A percentile compares a stretch with the other conserved stretches of the same genome.
These are phyloP conservation scores for Musa balbisiana DNA, from an alignment of 202 grass and related monocot species.

Conservation along the genomic window DNA sequence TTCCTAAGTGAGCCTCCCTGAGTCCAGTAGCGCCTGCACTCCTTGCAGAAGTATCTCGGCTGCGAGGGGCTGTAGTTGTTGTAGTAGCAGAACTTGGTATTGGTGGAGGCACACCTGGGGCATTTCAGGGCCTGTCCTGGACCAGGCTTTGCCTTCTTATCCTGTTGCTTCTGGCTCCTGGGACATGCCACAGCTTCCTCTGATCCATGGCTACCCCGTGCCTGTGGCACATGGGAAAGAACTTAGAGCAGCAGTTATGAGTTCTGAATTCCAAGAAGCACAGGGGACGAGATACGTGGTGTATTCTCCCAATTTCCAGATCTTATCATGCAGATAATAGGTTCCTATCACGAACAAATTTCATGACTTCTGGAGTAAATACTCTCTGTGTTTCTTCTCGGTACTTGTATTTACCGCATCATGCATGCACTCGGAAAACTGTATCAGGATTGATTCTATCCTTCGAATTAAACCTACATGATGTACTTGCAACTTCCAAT, in stretches of 20 bases:
- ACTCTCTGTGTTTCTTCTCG: no score
- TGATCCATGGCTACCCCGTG: not conserved
- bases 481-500: not conserved
- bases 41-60: constrained; percentile 25
- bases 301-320: no score
- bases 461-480: not conserved
- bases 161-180: not conserved
- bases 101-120: constrained; percentile 19
- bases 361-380: no score
- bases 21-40: constrained; percentile 22
- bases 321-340: no score
- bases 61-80: constrained; percentile 29
- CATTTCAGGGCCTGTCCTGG: constrained; percentile 21
- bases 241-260: no score
- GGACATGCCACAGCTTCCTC: constrained; percentile 10
- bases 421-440: not conserved
- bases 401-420: no score
- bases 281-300: no score
- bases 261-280: no score
- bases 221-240: not conserved
- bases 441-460: not conserved
- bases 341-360: no score
- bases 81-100: constrained; percentile 30
- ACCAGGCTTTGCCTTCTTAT: not conserved
- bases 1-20: constrained; percentile 23